Percentiles rank a stretch among this genome's conserved stretches.
phyloP scores from a whole-genome alignment of 176 grass and related monocot species.

The Lolium multiflorum region DNA sequence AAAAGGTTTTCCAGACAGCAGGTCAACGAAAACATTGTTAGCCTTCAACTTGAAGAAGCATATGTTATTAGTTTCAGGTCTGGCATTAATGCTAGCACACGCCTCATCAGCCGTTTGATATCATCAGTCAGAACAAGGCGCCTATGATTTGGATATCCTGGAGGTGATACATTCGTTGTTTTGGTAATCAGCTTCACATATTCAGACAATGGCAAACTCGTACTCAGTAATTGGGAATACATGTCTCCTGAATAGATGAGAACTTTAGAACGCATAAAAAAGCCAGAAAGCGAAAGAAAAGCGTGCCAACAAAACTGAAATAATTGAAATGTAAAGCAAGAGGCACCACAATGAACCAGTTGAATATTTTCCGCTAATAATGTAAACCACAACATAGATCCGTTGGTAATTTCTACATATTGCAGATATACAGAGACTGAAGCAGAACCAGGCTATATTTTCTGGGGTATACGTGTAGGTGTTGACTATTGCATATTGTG shows the following conservation, averaged over 20 bases:
- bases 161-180: not conserved
- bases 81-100: not conserved
- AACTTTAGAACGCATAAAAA: not conserved
- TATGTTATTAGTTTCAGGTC: not conserved
- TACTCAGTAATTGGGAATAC: not conserved
- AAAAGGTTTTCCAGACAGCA: not conserved
- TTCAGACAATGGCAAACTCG: not conserved
- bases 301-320: not conserved
- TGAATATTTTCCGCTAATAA: too few relatives aligned
- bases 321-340: not conserved
- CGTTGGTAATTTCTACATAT: too few relatives aligned
- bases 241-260: not conserved
- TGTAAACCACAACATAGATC: too few relatives aligned
- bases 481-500: not conserved
- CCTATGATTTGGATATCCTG: not conserved
- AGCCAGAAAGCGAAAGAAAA: not conserved
- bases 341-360: not conserved
- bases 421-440: too few relatives aligned
- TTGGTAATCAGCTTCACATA: not conserved
- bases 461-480: too few relatives aligned
- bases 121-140: not conserved
- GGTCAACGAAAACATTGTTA: not conserved
- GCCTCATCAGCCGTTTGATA: not conserved
- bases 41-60: not conserved
- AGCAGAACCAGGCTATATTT: too few relatives aligned